Percentiles rank a stretch among this genome's conserved stretches.
phyloP scores from a whole-genome alignment of 805 yeast species.

The Saturnispora bothae region DNA sequence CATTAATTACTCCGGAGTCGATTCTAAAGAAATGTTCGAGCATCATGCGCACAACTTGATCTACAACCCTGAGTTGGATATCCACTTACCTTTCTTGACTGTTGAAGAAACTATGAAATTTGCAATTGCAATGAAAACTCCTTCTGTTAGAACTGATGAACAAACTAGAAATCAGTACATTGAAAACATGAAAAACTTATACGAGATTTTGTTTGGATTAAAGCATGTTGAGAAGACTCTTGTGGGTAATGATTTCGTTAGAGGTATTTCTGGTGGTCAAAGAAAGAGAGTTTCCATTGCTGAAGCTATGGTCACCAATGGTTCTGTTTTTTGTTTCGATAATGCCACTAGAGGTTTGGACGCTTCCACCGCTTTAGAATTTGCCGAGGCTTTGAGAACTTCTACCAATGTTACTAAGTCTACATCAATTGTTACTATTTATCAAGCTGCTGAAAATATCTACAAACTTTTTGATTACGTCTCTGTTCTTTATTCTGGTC shows the following conservation, averaged over 20 bases:
- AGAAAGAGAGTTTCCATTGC: constrained; percentile 63
- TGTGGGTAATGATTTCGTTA: constrained; percentile 56
- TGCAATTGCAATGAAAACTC: constrained; percentile 49
- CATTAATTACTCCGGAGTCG: constrained; percentile 38
- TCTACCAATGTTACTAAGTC: constrained; percentile 45
- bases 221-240: constrained; percentile 51
- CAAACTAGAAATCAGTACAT: constrained; percentile 31
- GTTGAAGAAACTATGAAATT: constrained; percentile 46
- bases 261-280: constrained; percentile 70
- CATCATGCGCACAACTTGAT: constrained; percentile 36
- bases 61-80: constrained; percentile 46
- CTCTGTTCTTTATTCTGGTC: constrained; percentile 49
- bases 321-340: constrained; percentile 52
- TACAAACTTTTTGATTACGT: constrained; percentile 53
- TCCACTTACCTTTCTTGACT: constrained; percentile 43
- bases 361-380: constrained; percentile 61
- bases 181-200: constrained; percentile 34
- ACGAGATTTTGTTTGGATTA: constrained; percentile 45
- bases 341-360: constrained; percentile 65
- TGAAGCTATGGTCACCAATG: constrained; percentile 47
- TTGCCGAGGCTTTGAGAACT: constrained; percentile 47
- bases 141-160: constrained; percentile 33
- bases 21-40: constrained; percentile 35
- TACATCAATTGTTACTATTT: constrained; percentile 55
- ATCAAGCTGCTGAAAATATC: constrained; percentile 59